phyloP scores from a whole-genome alignment of 108 stramenopile species.

The Pinguiococcus pyrenoidosus region DNA sequence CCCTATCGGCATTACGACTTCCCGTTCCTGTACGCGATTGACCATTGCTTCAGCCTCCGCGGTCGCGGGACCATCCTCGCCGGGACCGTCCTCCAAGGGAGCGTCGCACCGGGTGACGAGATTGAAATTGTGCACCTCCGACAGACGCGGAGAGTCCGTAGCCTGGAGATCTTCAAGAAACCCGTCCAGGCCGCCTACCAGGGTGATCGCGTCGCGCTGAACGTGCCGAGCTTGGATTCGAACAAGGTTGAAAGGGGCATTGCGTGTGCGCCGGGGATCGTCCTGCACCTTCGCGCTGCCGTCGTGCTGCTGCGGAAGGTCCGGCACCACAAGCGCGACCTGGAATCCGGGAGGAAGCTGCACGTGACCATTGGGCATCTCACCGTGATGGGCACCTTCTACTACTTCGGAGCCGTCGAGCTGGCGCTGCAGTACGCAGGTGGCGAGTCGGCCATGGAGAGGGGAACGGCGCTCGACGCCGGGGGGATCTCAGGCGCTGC shows the following conservation, averaged over 20 bases:
- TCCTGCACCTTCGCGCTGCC: slow-evolving; percentile 54
- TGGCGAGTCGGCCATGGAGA: slow-evolving; percentile 1
- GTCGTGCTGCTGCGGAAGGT: slow-evolving; percentile 80
- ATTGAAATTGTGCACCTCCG: slow-evolving; percentile 76
- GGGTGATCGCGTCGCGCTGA: slow-evolving; percentile 93
- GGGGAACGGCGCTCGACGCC: slow-evolving; percentile 15
- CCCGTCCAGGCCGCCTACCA: slow-evolving; percentile 45
- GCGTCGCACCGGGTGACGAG: slow-evolving; percentile 61
- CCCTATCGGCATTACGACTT: too few species aligned
- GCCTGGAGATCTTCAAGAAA: slow-evolving; percentile 89
- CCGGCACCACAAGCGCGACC: slow-evolving; percentile 47
- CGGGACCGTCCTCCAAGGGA: slow-evolving; percentile 73
- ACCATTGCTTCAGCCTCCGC: slow-evolving; percentile 87
- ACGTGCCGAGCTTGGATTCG: slow-evolving; percentile 77
- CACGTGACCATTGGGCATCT: slow-evolving; percentile 89
- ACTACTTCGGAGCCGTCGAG: slow-evolving; percentile 88
- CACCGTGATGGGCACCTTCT: slow-evolving; percentile 86
- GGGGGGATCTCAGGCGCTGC: slow-evolving; percentile 61
- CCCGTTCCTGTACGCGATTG: too few species aligned
- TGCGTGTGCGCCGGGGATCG: slow-evolving; percentile 64
- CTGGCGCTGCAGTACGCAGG: slow-evolving; percentile 25
- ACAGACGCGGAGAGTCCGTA: slow-evolving; percentile 72
- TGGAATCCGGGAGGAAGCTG: slow-evolving; percentile 53
- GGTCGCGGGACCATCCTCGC: slow-evolving; percentile 96
- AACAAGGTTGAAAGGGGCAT: slow-evolving; percentile 78